Base-by-base conservation (phyloP, 805 yeast genomes). In the Candida nemodendra region DNA sequence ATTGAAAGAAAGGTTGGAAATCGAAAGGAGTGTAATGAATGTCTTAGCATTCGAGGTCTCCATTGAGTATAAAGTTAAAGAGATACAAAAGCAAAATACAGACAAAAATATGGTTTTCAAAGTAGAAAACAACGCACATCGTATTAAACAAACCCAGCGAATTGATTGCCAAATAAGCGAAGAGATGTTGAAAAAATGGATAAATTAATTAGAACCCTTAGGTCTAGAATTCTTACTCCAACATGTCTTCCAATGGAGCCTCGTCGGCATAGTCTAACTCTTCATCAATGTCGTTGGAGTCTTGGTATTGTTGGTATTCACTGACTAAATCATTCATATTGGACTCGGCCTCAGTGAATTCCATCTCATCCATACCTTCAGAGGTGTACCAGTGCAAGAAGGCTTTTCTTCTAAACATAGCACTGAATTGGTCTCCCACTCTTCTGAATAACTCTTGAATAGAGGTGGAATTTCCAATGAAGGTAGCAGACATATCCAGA, bases 311-410 rank as follows among this genome's bases (percentile, higher is more conserved):
- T 69, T 86, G 93, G 62, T 89, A 81, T 67, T 89, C 96, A 58
- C 81, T 78, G 39, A 88, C 89, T 59, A 89, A 73, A 66, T 89
- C 96, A 53, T 76, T 78, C 89, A 89, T 79, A 63, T 89, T 85
- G 38, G 91, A 81, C 69, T 87, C 95, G 37, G 96, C 96, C 71
- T 89, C 96, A 41, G 88, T 78, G 66, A 89, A 89, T 69, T 89
- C 96, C 73, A 81, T 75, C 69, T 84, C 95, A 59, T 89, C 96
- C 96, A 89, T 89, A 71, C 96, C 96, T 68, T 89, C 96, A 53
- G 82, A 76, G 8, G 93, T 85, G 69, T 87, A 89, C 96, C 96
- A 89, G 67, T 89, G 96, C 69, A 89, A 81, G 79, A 89, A 89
- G 48, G 96, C 96, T 65, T 83, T 84, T 71, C 93, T 86, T 63